phyloP scores from a whole-genome alignment of 2,329 filamentous ascomycete genomes.

The Alternaria novae-zelandiae region DNA sequence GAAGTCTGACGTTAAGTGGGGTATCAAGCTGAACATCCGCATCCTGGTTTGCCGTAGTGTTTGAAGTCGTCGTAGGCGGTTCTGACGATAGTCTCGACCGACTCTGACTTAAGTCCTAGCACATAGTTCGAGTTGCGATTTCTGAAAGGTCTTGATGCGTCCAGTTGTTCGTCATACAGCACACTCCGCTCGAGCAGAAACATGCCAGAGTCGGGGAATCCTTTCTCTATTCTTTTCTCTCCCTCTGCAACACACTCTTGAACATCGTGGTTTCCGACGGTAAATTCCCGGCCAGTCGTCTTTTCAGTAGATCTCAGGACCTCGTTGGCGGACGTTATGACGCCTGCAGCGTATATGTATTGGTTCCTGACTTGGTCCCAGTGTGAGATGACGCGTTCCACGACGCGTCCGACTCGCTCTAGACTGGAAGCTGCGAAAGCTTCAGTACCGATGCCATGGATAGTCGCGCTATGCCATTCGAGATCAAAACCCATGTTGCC shows the following conservation, averaged over 20 bases:
- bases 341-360: conserved; percentile 45
- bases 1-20: too few relatives aligned
- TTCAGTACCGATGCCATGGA: conserved; percentile 46
- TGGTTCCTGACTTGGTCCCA: conserved; percentile 46
- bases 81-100: conserved; percentile 22
- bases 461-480: conserved; percentile 49
- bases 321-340: conserved; percentile 41
- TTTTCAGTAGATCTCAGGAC: conserved; percentile 39
- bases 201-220: conserved; percentile 49
- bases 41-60: conserved; percentile 35
- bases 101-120: conserved; percentile 27
- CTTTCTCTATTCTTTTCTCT: conserved; percentile 41
- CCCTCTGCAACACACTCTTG: conserved; percentile 47
- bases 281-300: conserved; percentile 36
- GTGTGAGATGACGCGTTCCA: conserved; percentile 31
- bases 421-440: conserved; percentile 46
- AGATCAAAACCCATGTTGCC: conserved; percentile 49
- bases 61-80: conserved; percentile 28
- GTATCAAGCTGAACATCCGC: conserved; percentile 41
- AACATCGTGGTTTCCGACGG: conserved; percentile 38
- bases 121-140: conserved; percentile 26
- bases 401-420: conserved; percentile 37
- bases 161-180: conserved; percentile 43
- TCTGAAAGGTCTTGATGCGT: conserved; percentile 33
- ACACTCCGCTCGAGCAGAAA: conserved; percentile 48